Percentiles rank a stretch among this genome's conserved stretches.
phyloP scores from a whole-genome alignment of 2,329 filamentous ascomycete species.

The Coniochaeta hoffmannii region DNA sequence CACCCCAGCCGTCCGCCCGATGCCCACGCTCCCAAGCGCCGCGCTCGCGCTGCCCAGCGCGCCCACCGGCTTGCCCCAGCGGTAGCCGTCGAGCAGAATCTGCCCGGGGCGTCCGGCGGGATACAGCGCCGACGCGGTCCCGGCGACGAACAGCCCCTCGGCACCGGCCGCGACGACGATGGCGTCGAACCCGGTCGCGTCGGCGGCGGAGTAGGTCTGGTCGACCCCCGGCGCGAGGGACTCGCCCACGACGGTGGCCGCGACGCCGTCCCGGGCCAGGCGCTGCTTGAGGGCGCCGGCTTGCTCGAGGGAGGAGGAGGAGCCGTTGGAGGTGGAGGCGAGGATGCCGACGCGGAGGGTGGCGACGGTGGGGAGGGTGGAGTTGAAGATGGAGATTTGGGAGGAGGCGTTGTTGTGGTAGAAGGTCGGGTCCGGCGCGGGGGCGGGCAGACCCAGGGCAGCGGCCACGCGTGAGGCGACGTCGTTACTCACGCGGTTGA shows the following conservation, averaged over 20 bases:
- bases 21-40: constrained; percentile 34
- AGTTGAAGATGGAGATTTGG: constrained; percentile 51
- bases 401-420: constrained; percentile 63
- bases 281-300: constrained; percentile 41
- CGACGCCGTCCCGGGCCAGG: constrained; percentile 43
- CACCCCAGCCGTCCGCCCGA: constrained; percentile 34
- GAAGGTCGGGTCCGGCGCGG: constrained; percentile 51
- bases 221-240: constrained; percentile 45
- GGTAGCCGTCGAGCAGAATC: constrained; percentile 55
- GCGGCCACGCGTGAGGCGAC: constrained; percentile 56
- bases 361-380: constrained; percentile 51
- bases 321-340: constrained; percentile 28
- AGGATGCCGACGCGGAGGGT: constrained; percentile 59
- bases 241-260: constrained; percentile 55
- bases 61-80: constrained; percentile 64
- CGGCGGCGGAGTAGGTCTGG: constrained; percentile 57
- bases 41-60: constrained; percentile 39
- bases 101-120: constrained; percentile 56
- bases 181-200: constrained; percentile 55
- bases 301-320: constrained; percentile 35
- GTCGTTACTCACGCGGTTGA: constrained; percentile 63
- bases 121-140: constrained; percentile 45
- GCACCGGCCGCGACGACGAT: constrained; percentile 53
- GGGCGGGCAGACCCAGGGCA: constrained; percentile 52
- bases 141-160: constrained; percentile 39